Evolutionary conservation across 2,329 filamentous ascomycete genomes (phyloP), one percentile per base, ranked within the genome.

Genomic region (Fusarium odoratissimum): DNA sequence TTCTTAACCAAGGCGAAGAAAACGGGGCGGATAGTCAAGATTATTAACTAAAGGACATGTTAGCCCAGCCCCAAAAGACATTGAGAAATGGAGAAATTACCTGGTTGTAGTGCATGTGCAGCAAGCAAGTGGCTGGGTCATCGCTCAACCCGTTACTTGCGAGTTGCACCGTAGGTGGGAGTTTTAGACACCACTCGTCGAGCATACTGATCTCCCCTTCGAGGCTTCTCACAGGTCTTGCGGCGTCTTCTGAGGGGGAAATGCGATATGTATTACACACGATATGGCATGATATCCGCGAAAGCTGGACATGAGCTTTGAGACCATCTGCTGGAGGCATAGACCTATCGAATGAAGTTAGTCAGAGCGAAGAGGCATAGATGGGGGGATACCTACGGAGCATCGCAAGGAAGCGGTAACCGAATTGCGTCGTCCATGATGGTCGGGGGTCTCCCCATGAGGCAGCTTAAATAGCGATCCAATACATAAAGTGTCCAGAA

Each of bases 401-500:
- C 76, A 59, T 84, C 81, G 8, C 73, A 77, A 3, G 86, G 86
- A 8, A 83, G 71, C 5, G 80, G 76, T 4, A 88, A 75, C 33
- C 80, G 81, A 61, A 88, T 85, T 6, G 84, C 84, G 40, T 87
- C 85, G 45, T 87, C 85, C 38, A 81, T 79, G 17, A 86, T 83
- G 5, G 82, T 81, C 0, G 85, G 83, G 2, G 86, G 85, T 19
- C 86, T 82, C 9, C 86, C 86, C 80, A 86, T 85, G 8, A 87
- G 78, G 61, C 84, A 86, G 67, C 85, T 84, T 45, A 87, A 69
- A 78, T 80, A 87, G 49, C 85, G 81, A 69, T 88, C 86, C 19
- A 88, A 75, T n/a, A 85, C 81, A 62, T 86, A 88, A 5, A 87
- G 79, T 0, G 86, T 88, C 86, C 86, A 88, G 60, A 88, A 87